Evolutionary conservation across 2,329 filamentous ascomycete genomes (phyloP).

Genomic region (Thelonectria blattea): DNA sequence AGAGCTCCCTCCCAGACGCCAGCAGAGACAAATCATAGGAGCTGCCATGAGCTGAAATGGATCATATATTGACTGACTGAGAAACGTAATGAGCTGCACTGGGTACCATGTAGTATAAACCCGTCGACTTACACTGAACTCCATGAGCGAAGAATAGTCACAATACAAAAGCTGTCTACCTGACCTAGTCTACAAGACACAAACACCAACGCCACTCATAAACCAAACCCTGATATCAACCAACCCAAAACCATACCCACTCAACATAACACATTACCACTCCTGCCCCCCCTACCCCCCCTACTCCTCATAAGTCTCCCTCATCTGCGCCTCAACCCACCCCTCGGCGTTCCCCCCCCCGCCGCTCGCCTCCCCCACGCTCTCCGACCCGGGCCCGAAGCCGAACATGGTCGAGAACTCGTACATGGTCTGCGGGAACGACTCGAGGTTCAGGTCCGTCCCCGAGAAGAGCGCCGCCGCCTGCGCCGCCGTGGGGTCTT

Average conservation of each 20-base stretch:
- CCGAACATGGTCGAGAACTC: slow-evolving; percentile 45
- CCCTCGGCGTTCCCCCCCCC: not conserved
- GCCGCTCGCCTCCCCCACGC: slow-evolving; percentile 22
- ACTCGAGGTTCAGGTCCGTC: slow-evolving; percentile 45
- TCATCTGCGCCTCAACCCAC: not conserved
- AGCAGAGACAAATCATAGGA: too few species aligned
- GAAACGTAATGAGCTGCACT: too few species aligned
- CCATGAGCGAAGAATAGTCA: not conserved
- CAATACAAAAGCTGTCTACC: not conserved
- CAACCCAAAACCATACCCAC: not conserved
- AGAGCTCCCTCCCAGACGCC: too few species aligned
- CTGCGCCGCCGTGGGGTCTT: slow-evolving; percentile 35
- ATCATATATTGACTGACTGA: too few species aligned
- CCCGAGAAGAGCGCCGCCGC: slow-evolving; percentile 45
- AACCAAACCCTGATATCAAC: not conserved
- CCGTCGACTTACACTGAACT: not conserved
- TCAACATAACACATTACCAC: not conserved
- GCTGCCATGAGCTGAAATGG: too few species aligned
- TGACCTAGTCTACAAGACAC: not conserved
- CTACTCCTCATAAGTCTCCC: not conserved
- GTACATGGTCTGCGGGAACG: slow-evolving; percentile 47
- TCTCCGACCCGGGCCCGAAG: slow-evolving; percentile 40
- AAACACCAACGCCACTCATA: not conserved
- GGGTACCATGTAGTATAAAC: too few species aligned
- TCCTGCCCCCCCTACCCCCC: too few species aligned